Base-by-base conservation (phyloP, 768 basidiomycete species). In the Glaciozyma antarctica region DNA sequence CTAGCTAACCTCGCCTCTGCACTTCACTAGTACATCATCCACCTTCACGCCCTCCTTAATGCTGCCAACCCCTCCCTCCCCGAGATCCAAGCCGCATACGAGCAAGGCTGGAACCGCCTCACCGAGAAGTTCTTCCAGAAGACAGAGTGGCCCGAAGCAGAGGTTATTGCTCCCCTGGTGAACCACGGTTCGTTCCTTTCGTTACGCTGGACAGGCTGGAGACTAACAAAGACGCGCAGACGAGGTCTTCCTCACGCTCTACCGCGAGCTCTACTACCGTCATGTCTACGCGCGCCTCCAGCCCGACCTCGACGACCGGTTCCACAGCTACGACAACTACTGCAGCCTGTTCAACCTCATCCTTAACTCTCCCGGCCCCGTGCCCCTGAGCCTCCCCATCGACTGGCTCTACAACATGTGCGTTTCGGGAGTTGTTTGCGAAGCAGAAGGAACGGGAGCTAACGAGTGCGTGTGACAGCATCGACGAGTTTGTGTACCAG, bases 291-390 rank as follows among this genome's bases (percentile, higher is more conserved):
- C 93, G 2, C 87, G 90, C 49, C 82, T 99, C 52, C 86, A 88
- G 75, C 93, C 94, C 70, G 63, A 71, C 77, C 84, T 97, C 72
- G 94, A 98, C 75, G 94, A 98, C 77, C 87, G 94, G 52, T 94
- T 97, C 82, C 90, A 95, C 76, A 93, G 92, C 1, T 77, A 76
- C 68, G 76, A 94, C 76, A 94, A 94, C 80, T 90, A 90, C 78
- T 97, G 94, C 82, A 91, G 94, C 76, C 80, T 98, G 70, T 98
- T 97, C 84, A 98, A 97, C 78, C 91, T 92, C 75, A 83, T 99
- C 44, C 84, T 98, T 69, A 97, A 98, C 77, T 93, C 91, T 16
- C 91, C 95, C 65, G 89, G 88, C 0, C 94, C 94, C 3, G 91
- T 97, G 0, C 77, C 85, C n/a, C 85, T 98, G 58, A 86, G 93